Evolutionary conservation across 208 protist species (phyloP).

Genomic region (Porcisia deanei): DNA sequence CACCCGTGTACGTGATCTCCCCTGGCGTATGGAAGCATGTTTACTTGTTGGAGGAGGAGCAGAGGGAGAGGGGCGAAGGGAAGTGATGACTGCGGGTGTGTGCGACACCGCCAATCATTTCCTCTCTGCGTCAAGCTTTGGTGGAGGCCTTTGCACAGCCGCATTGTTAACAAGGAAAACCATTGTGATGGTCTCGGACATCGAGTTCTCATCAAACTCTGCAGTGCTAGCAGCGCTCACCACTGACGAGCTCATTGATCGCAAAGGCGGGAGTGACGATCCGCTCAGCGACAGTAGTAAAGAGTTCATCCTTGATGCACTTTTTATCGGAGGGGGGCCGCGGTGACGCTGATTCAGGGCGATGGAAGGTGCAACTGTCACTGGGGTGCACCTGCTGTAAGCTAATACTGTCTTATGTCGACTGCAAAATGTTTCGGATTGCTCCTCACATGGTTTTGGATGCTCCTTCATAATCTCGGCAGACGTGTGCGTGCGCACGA

Average conservation of each 20-base stretch:
- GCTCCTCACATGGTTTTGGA: constrained; percentile 29
- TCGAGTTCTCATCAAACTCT: not conserved
- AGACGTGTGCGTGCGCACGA: not conserved
- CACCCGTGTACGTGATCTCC: constrained; percentile 67
- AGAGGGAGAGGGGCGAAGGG: not conserved
- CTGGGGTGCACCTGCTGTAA: constrained; percentile 20
- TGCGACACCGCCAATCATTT: not conserved
- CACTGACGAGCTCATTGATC: not conserved
- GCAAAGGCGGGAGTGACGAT: not conserved
- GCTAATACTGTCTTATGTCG: constrained; percentile 30
- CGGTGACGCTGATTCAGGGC: constrained; percentile 16
- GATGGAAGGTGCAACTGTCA: constrained; percentile 21
- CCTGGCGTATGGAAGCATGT: constrained; percentile 49
- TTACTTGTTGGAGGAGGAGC: constrained; percentile 56
- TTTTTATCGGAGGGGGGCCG: not conserved
- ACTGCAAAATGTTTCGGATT: constrained; percentile 30
- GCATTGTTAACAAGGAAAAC: not conserved
- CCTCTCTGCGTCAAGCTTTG: not conserved
- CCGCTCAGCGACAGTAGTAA: constrained; percentile 12
- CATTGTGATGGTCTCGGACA: not conserved
- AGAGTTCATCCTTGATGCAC: constrained; percentile 16
- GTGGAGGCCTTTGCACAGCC: not conserved
- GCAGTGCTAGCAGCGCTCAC: not conserved
- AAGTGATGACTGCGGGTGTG: not conserved
- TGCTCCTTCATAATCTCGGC: not conserved